Base-by-base conservation (phyloP, 805 yeast species). In the Pichia membranifaciens region DNA sequence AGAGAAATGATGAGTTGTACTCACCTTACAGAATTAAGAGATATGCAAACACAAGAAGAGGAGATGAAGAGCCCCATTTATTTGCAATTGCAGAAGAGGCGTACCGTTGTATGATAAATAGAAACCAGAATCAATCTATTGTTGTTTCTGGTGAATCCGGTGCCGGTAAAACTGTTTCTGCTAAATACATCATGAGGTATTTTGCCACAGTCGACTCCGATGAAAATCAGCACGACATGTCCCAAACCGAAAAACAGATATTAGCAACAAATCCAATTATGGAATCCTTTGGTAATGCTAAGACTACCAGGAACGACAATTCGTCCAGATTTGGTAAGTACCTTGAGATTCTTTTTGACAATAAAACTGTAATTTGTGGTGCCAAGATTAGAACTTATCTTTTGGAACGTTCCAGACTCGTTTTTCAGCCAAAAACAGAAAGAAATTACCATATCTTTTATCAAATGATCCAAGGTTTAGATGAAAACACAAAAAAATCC, bases 1-100 rank as follows among this genome's bases (percentile, higher is more conserved):
- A 88, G 64, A 76, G 85, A 56, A 87, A 89, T 38, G 98, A 91
- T 65, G 90, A 87, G 59, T 72, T 91, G 42, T 91, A 91, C 65
- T 83, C 96, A 3, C 87, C 85, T 36, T 96, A 91, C 58, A 86
- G 91, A 65, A 88, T 91, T 50, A 96, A 91, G 66, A 91, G 96
- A 17, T 91, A 91, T 64, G 88, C 96, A 9, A 95, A 96, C 21
- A 87, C 84, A 61, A 79, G 87, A 60, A 76, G 96, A 61, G 98
- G 96, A 40, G 98, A 91, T 65, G 78, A 88, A 54, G 98, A 93
- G 59, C 99, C 99, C 5, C 99, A 91, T 72, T 73, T 91, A 62
- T 91, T 91, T 66, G 96, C 97, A 39, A 91, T 91, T 57, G 98
- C 99, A 23, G 98, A 90, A 67, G 97, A 93, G 60, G 97, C 98